phyloP scores from a whole-genome alignment of 345 rosid species.

The Citrus cavaleriei region DNA sequence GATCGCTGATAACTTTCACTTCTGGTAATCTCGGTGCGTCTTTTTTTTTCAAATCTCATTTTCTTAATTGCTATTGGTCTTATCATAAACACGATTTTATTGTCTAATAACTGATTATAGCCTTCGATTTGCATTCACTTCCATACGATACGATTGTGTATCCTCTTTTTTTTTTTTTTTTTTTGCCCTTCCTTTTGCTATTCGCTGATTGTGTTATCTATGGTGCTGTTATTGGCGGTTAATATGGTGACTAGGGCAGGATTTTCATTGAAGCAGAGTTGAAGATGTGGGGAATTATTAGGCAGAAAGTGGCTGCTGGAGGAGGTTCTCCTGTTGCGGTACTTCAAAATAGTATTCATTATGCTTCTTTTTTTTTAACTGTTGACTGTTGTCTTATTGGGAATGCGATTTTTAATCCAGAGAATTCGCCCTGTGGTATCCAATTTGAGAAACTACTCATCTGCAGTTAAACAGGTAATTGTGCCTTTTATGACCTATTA shows the following conservation, averaged over 20 bases:
- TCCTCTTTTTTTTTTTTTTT: too few relatives aligned
- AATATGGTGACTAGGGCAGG: conserved; percentile 7
- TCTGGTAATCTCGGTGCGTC: neutral
- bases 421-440: conserved; percentile 48
- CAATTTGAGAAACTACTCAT: conserved; percentile 55
- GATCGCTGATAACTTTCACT: neutral
- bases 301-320: conserved; percentile 47
- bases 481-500: neutral
- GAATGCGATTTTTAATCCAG: conserved; percentile 10
- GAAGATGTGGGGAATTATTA: conserved; percentile 59
- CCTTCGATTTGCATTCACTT: neutral
- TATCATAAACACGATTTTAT: neutral
- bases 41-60: neutral
- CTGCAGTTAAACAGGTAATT: conserved; percentile 66
- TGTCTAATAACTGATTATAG: neutral
- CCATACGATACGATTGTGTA: too few relatives aligned
- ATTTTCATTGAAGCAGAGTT: conserved; percentile 3
- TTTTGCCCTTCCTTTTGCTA: neutral
- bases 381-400: neutral
- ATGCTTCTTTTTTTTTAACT: neutral
- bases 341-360: neutral
- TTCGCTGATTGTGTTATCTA: neutral
- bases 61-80: neutral
- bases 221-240: neutral
- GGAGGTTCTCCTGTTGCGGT: conserved; percentile 34